A percentile compares a stretch with the other conserved stretches of the same genome.
These are phyloP conservation scores for Xylaria sp. DNA, from an alignment of 2,329 filamentous ascomycete genomes.

Conservation along the genomic window DNA sequence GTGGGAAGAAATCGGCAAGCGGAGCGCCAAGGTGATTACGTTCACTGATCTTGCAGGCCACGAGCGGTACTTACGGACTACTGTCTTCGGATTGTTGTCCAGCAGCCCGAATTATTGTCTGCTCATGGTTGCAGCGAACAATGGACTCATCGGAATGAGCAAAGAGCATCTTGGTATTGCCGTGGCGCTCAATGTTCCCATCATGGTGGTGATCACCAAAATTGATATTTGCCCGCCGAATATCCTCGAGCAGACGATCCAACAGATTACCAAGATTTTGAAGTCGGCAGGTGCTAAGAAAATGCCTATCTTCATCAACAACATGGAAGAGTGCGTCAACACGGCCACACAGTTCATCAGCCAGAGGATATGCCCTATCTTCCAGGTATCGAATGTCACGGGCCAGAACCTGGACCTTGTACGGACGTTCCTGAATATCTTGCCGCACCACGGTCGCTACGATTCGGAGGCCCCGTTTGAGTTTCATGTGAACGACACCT, in stretches of 20 bases:
- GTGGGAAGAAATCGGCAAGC: slow-evolving; percentile 96
- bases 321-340: slow-evolving; percentile 84
- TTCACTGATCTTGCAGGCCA: slow-evolving; percentile 96
- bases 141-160: slow-evolving; percentile 95
- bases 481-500: slow-evolving; percentile 94
- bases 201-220: slow-evolving; percentile 97
- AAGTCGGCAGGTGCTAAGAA: slow-evolving; percentile 92
- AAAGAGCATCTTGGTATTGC: slow-evolving; percentile 97
- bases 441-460: slow-evolving; percentile 91
- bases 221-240: slow-evolving; percentile 97
- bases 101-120: slow-evolving; percentile 96
- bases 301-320: slow-evolving; percentile 93
- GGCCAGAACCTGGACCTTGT: slow-evolving; percentile 87
- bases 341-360: slow-evolving; percentile 95
- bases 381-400: slow-evolving; percentile 97
- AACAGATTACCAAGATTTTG: slow-evolving; percentile 84
- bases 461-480: slow-evolving; percentile 84
- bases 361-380: slow-evolving; percentile 91
- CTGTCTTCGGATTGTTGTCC: slow-evolving; percentile 89
- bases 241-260: slow-evolving; percentile 88
- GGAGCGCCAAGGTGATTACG: slow-evolving; percentile 91
- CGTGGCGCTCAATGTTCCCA: slow-evolving; percentile 87
- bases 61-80: slow-evolving; percentile 90
- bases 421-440: slow-evolving; percentile 86
- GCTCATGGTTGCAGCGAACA: slow-evolving; percentile 97